Base-by-base conservation (phyloP, 116 monocot species). In the Papilionanthe hybrid region DNA sequence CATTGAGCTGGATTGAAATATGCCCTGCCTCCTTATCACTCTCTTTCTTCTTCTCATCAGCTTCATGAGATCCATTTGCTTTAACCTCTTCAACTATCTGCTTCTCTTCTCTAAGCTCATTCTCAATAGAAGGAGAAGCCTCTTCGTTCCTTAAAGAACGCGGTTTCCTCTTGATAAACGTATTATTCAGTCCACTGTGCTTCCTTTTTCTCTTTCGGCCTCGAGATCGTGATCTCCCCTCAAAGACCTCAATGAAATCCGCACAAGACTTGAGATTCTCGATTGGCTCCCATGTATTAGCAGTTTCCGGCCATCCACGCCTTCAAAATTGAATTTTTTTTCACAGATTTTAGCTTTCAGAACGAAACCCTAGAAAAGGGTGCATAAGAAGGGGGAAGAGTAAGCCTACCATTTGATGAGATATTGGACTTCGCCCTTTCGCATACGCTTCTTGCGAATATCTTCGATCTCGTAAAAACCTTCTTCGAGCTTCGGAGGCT, bases 391-490 rank as follows among this genome's bases (percentile, higher is more conserved):
- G 72, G 29, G 27, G 37, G 13, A 27, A 27, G 27, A 41, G 7
- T 79, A 37, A 27, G 27, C 27, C 4, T 79, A 92, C 95, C 95
- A 95, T 86, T 95, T 95, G 85, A 95, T 91, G 79, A 95, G 91
- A 65, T 91, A 95, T 56, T 95, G 95, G 78, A 88, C 66, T 67
- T 95, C 87, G 28, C 93, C 93, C 89, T 93, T 95, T 77, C 91
- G 93, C 19, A 89, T 44, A 72, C 95, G 85, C 79, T 86, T 91
- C 88, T 84, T 91, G 44, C 95, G 83, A 58, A 95, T 93, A 74
- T 86, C 91, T 73, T 95, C 95, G 81, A 95, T 95, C 87, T 95
- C 95, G 71, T 88, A 95, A 85, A 91, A 95, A 1, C 91, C 95
- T 6, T 95, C 95, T 18, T 78, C 95, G 10, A 95, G 90, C 84